Conservation (phyloP, 495 filamentous ascomycete species). For the Xeromyces bisporus region DNA sequence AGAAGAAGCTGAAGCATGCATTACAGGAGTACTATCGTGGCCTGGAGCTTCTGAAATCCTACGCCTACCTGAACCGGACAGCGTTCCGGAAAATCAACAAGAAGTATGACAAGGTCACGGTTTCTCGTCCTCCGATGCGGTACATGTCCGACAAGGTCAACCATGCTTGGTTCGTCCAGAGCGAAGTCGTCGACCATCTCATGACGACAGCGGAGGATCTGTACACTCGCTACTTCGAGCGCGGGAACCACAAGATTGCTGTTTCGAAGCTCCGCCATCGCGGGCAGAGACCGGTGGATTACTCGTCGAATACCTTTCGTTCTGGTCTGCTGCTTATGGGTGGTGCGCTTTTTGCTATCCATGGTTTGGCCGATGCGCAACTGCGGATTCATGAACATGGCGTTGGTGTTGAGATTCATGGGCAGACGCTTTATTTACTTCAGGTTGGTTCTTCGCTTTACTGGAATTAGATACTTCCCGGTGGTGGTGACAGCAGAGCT, state of each 20-base stretch:
- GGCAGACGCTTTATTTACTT: slow-evolving; percentile 56
- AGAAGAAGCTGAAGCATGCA: slow-evolving; percentile 77
- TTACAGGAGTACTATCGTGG: slow-evolving; percentile 85
- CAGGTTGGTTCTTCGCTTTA: slow-evolving; percentile 30
- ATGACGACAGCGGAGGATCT: slow-evolving; percentile 70
- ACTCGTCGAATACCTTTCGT: slow-evolving; percentile 55
- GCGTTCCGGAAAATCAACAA: slow-evolving; percentile 98
- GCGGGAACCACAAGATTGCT: slow-evolving; percentile 79
- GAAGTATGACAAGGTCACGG: slow-evolving; percentile 85
- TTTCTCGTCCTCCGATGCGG: slow-evolving; percentile 54
- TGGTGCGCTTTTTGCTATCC: slow-evolving; percentile 54
- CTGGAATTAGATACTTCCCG: too few species aligned
- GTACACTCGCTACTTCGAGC: slow-evolving; percentile 83
- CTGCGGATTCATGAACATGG: slow-evolving; percentile 35
- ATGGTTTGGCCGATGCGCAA: slow-evolving; percentile 53
- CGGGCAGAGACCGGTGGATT: slow-evolving; percentile 45
- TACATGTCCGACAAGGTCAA: slow-evolving; percentile 91
- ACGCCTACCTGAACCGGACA: slow-evolving; percentile 71
- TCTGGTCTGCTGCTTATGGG: slow-evolving; percentile 65
- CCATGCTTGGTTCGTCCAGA: slow-evolving; percentile 76
- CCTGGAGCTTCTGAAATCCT: slow-evolving; percentile 80
- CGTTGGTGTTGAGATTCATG: slow-evolving; percentile 18
- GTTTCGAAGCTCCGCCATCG: slow-evolving; percentile 65
- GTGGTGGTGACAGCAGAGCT: slow-evolving; percentile 8
- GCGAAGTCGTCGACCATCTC: slow-evolving; percentile 60